A percentile compares a stretch with the other conserved stretches of the same genome.
phyloP scores from a whole-genome alignment of 2,329 filamentous ascomycete genomes.

The Amesomyces nigricolor region DNA sequence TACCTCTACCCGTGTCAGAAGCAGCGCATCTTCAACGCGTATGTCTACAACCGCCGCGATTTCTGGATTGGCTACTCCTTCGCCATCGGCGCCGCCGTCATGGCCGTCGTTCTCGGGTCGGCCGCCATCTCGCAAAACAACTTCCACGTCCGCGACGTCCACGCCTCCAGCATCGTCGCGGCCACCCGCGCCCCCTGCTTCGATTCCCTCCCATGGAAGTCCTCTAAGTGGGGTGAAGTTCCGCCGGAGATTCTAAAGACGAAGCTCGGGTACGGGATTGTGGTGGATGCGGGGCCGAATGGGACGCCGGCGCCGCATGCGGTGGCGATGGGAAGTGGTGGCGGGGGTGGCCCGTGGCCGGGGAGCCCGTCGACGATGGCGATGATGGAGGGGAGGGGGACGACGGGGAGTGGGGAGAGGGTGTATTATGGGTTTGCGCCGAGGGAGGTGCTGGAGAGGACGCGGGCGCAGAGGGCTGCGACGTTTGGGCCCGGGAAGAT shows the following conservation, averaged over 20 bases:
- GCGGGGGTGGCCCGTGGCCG: neutral
- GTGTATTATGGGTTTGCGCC: slow-evolving; percentile 28
- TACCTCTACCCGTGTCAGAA: slow-evolving; percentile 31
- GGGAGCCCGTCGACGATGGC: too few species aligned
- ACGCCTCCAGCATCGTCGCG: slow-evolving; percentile 39
- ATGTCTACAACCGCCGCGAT: slow-evolving; percentile 32
- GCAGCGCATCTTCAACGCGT: slow-evolving; percentile 32
- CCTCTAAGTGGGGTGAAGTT: slow-evolving; percentile 23
- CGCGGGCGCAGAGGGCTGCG: slow-evolving; percentile 13
- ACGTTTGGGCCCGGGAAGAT: slow-evolving; percentile 14
- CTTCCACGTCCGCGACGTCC: slow-evolving; percentile 34
- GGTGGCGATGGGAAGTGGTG: slow-evolving; percentile 1
- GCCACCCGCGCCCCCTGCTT: slow-evolving; percentile 38
- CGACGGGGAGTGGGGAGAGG: slow-evolving; percentile 8
- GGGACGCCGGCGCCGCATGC: slow-evolving; percentile 2
- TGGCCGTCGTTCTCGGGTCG: slow-evolving; percentile 32
- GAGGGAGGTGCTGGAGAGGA: slow-evolving; percentile 22
- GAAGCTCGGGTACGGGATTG: slow-evolving; percentile 26
- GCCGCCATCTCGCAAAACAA: slow-evolving; percentile 33
- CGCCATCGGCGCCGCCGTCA: slow-evolving; percentile 23
- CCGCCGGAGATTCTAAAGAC: slow-evolving; percentile 23
- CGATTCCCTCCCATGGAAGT: slow-evolving; percentile 31
- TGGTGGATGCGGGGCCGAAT: slow-evolving; percentile 14
- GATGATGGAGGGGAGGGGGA: neutral
- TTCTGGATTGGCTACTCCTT: slow-evolving; percentile 31